Evolutionary conservation across 2,329 filamentous ascomycete genomes (phyloP), one percentile per base, ranked within the genome.

Genomic region (Trichoderma sp.): DNA sequence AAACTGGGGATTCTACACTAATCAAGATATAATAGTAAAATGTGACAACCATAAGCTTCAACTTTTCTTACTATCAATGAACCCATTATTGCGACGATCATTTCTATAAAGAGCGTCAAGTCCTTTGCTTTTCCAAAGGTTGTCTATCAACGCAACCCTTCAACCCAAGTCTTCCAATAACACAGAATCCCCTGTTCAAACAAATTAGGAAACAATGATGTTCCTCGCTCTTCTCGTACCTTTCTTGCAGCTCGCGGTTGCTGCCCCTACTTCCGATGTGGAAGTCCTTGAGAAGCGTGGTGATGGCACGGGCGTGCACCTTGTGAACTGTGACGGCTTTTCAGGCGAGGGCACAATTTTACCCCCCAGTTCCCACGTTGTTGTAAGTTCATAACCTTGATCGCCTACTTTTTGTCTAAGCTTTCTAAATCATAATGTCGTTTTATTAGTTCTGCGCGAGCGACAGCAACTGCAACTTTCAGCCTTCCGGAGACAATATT

Each of bases 81-180:
- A 62, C n/a, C n/a, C 6, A 27, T 35, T 1, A n/a, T 19, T 29
- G 59, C 43, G 59, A 62, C 43, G 35, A 62, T 52, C 43, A 62
- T 62, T 62, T 62, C 59, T 62, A 62, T 62, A 62, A 62, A 62
- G 59, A 62, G 43, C n/a, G 43, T 35, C n/a, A 52, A 62, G 7
- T 35, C n/a, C 29, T 43, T 35, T 62, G 13, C 27, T 11, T 62
- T 62, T n/a, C 35, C 5, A 10, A n/a, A 1, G 19, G 19, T 40
- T 5, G 14, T 40, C 40, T n/a, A 43, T n/a, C 40, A n/a, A 43
- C 40, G n/a, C 59, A 47, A 37, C 43, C 59, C 11, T 14, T 35
- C 43, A 62, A 35, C 43, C 52, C 14, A 24, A 62, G 21, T 19
- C 43, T 31, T 35, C 33, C 59, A 62, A 52, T 19, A 62, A 43